Evolutionary conservation across 805 yeast species (phyloP).

Genomic region (Nakazawaea holstii): DNA sequence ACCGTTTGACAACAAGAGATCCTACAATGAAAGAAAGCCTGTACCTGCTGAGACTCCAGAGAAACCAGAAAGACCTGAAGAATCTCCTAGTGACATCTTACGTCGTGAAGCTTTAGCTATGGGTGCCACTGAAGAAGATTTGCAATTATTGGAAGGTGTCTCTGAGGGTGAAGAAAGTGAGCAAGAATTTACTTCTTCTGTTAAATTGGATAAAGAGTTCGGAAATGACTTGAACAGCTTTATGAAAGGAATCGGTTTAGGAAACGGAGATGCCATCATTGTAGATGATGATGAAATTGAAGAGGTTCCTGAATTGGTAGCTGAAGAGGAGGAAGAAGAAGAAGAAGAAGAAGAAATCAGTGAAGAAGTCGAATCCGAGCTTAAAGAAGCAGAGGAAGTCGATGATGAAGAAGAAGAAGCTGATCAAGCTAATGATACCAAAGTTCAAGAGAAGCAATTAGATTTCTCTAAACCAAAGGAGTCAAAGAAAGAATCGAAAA

Average conservation of each 20-base stretch:
- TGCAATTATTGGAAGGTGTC: conserved; percentile 54
- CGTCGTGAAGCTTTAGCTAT: conserved; percentile 72
- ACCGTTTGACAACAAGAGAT: conserved; percentile 1
- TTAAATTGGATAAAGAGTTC: conserved; percentile 36
- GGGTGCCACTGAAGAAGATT: conserved; percentile 85
- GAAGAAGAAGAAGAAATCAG: conserved; percentile 26
- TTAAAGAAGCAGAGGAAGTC: conserved; percentile 28
- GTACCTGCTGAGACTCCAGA: neutral
- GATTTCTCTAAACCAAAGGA: conserved; percentile 13
- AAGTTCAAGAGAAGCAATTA: conserved; percentile 19
- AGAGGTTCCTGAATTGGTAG: conserved; percentile 22
- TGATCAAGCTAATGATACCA: neutral
- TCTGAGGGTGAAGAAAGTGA: conserved; percentile 48
- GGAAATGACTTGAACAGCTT: conserved; percentile 52
- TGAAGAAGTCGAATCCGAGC: conserved; percentile 32
- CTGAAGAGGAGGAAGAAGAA: conserved; percentile 31
- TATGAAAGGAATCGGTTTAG: conserved; percentile 65
- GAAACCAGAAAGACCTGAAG: neutral
- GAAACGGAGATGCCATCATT: conserved; percentile 30
- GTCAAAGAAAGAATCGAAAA: conserved; percentile 14
- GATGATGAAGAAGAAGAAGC: conserved; percentile 26
- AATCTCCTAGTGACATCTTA: conserved; percentile 29
- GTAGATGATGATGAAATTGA: conserved; percentile 25
- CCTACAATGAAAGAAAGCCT: conserved; percentile 10
- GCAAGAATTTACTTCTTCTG: conserved; percentile 42